These are phyloP conservation scores for Nematocida ironsii DNA, from an alignment of 371 early-diverging fungal genomes.

Conservation along the genomic window DNA sequence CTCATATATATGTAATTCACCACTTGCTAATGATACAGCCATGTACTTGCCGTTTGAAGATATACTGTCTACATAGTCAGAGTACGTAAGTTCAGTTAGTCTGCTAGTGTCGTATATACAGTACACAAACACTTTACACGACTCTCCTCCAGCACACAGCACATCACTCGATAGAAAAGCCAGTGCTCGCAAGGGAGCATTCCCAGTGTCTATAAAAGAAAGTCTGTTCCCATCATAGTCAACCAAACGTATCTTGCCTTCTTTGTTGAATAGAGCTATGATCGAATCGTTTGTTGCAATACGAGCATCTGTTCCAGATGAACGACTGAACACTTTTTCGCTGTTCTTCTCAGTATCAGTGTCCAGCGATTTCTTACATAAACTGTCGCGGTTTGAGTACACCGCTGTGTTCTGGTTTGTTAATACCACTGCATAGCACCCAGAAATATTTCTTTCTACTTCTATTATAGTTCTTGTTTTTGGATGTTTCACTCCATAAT, in stretches of 20 bases:
- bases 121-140: slow-evolving; percentile 35
- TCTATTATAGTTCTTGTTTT: slow-evolving; percentile 26
- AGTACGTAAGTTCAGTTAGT: slow-evolving; percentile 8
- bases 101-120: background rate
- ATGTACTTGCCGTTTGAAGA: slow-evolving; percentile 11
- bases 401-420: slow-evolving; percentile 10
- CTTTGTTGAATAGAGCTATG: slow-evolving; percentile 33
- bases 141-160: slow-evolving; percentile 43
- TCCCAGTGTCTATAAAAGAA: slow-evolving; percentile 1
- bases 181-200: slow-evolving; percentile 1
- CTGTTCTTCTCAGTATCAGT: background rate
- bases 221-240: slow-evolving; percentile 36
- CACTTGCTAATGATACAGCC: slow-evolving; percentile 32
- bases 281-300: slow-evolving; percentile 14
- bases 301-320: background rate
- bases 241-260: slow-evolving; percentile 30
- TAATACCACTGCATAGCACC: slow-evolving; percentile 23
- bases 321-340: slow-evolving; percentile 34
- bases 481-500: slow-evolving; percentile 41
- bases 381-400: slow-evolving; percentile 5
- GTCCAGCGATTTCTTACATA: slow-evolving; percentile 10
- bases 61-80: slow-evolving; percentile 49
- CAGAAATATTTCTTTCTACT: background rate
- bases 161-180: slow-evolving; percentile 16
- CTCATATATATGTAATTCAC: slow-evolving; percentile 47